phyloP scores from a whole-genome alignment of 805 yeast genomes.

The Starmerella sirachaensis region DNA sequence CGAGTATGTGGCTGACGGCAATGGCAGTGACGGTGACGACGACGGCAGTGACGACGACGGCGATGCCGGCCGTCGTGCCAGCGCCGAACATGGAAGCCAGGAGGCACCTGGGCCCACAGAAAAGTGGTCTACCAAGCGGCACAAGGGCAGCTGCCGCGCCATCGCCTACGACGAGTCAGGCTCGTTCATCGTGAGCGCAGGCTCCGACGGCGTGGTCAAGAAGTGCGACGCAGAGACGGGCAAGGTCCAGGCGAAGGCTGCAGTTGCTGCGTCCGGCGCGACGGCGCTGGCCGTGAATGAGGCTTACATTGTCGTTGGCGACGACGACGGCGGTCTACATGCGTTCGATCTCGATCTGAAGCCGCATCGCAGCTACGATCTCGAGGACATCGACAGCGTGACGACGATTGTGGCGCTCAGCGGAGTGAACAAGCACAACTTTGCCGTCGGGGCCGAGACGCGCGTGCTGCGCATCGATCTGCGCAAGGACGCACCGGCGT shows the following conservation, averaged over 20 bases:
- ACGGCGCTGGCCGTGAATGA: constrained; percentile 26
- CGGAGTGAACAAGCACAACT: constrained; percentile 64
- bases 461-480: constrained; percentile 68
- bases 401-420: constrained; percentile 48
- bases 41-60: too few relatives aligned
- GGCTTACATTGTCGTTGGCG: constrained; percentile 34
- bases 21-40: constrained; percentile 21
- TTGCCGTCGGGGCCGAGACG: constrained; percentile 70
- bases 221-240: constrained; percentile 63
- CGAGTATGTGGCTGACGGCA: constrained; percentile 38
- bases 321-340: constrained; percentile 57
- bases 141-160: constrained; percentile 76
- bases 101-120: too few relatives aligned
- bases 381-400: constrained; percentile 51
- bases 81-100: too few relatives aligned
- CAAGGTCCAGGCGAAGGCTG: constrained; percentile 50
- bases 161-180: constrained; percentile 44
- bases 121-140: constrained; percentile 79
- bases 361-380: constrained; percentile 39
- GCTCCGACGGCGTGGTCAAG: constrained; percentile 70
- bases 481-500: constrained; percentile 48
- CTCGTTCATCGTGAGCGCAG: constrained; percentile 54
- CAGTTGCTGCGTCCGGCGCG: constrained; percentile 22
- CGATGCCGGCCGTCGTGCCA: too few relatives aligned
- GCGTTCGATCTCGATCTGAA: constrained; percentile 47